Evolutionary conservation across 208 protist genomes (phyloP).

Genomic region (Trypanosoma mega): DNA sequence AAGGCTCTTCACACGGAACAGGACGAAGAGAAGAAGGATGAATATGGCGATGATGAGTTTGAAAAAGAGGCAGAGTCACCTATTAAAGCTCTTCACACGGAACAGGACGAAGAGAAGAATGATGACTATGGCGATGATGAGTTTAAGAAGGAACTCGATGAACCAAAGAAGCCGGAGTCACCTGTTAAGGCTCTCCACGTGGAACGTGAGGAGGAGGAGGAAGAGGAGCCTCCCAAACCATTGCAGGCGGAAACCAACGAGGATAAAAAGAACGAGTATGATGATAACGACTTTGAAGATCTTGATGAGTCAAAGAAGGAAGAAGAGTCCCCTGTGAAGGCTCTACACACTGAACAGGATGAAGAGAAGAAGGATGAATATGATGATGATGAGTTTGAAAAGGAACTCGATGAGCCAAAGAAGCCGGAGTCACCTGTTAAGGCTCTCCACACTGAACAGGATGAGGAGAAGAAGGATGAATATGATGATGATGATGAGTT

Average conservation of each 20-base stretch:
- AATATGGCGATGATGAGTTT: background rate
- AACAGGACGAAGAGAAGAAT: conserved; percentile 11
- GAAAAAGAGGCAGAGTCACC: background rate
- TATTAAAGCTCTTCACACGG: background rate
- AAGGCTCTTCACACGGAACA: too few relatives aligned
- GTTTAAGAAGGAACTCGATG: conserved; percentile 3
- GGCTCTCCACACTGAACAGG: conserved; percentile 3
- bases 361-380: conserved; percentile 4
- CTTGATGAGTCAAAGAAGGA: conserved; percentile 12
- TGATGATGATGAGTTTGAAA: conserved; percentile 18
- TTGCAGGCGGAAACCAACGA: background rate
- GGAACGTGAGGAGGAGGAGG: conserved; percentile 9
- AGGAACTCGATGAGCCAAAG: background rate
- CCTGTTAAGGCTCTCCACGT: too few relatives aligned
- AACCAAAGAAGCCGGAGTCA: conserved; percentile 8
- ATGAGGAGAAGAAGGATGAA: background rate
- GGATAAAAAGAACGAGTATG: conserved; percentile 20
- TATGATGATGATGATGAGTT: conserved; percentile 20
- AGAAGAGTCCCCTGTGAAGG: conserved; percentile 15
- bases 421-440: background rate
- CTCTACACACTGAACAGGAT: background rate
- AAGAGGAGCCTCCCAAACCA: conserved; percentile 6
- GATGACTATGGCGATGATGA: conserved; percentile 23
- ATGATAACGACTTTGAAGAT: conserved; percentile 43
- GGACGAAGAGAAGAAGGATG: background rate